Conservation (phyloP, 306 rosid species). For the Vigna trinervia region DNA sequence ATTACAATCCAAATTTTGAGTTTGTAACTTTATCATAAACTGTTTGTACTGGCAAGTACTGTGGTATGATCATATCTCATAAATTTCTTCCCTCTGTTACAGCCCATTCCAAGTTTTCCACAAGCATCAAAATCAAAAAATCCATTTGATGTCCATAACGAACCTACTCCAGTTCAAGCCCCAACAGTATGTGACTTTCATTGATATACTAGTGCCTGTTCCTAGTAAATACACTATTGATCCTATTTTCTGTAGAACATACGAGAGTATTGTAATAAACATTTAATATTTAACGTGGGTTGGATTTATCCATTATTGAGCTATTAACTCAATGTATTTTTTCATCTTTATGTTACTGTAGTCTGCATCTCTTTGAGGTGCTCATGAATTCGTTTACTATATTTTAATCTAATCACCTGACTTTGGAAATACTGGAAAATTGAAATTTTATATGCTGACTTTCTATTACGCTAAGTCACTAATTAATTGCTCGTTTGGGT, state of each 20-base stretch:
- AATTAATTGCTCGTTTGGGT: constrained; percentile 24
- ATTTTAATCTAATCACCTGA: constrained; percentile 25
- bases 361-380: constrained; percentile 18
- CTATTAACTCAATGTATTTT: background rate
- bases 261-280: constrained; percentile 34
- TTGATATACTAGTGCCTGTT: constrained; percentile 23
- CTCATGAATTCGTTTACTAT: background rate
- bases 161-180: constrained; percentile 65
- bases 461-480: constrained; percentile 19
- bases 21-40: constrained; percentile 30
- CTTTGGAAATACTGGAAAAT: constrained; percentile 30
- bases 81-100: constrained; percentile 51
- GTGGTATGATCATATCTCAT: constrained; percentile 32
- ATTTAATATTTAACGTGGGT: constrained; percentile 4
- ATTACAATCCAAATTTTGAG: constrained; percentile 21
- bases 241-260: constrained; percentile 23
- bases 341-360: background rate
- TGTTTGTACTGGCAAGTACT: constrained; percentile 37
- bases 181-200: constrained; percentile 57
- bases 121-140: constrained; percentile 70
- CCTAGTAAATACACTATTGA: background rate
- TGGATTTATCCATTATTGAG: constrained; percentile 28
- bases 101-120: constrained; percentile 63
- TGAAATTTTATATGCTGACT: constrained; percentile 18
- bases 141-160: constrained; percentile 77